phyloP scores from a whole-genome alignment of 129 eudicot genomes.

The Ambrosia trifida region DNA sequence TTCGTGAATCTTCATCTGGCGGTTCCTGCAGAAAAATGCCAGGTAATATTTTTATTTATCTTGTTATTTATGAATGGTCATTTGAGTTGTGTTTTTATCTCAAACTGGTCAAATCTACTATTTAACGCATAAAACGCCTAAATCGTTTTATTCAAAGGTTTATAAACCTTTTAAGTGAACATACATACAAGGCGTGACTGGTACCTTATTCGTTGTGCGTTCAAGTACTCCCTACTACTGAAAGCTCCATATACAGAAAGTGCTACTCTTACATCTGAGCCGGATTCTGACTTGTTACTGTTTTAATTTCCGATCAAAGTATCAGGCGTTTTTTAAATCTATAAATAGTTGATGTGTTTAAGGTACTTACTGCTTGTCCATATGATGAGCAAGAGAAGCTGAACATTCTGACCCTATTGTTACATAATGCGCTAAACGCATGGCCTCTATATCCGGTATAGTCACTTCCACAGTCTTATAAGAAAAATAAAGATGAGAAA shows the following conservation, averaged over 20 bases:
- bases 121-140: no score
- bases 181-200: no score
- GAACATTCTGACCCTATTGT: conserved; percentile 93
- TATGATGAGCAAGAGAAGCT: conserved; percentile 58
- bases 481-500: neutral
- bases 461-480: conserved; percentile 70
- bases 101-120: no score
- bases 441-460: conserved; percentile 77
- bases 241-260: conserved; percentile 81
- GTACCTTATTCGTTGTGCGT: conserved; percentile 88
- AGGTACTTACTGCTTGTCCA: conserved; percentile 50
- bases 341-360: neutral
- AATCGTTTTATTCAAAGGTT: no score
- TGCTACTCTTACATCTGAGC: conserved; percentile 85
- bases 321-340: conserved; percentile 15
- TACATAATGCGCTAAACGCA: conserved; percentile 93
- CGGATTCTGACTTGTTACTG: conserved; percentile 65
- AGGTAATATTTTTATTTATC: no score
- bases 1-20: conserved; percentile 69
- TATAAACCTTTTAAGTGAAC: no score
- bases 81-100: no score
- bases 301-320: conserved; percentile 10
- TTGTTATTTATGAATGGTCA: no score
- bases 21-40: conserved; percentile 53
- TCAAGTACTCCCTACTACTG: conserved; percentile 72